Base-by-base conservation (phyloP, 306 rosid genomes). In the Lathyrus tuberosus region DNA sequence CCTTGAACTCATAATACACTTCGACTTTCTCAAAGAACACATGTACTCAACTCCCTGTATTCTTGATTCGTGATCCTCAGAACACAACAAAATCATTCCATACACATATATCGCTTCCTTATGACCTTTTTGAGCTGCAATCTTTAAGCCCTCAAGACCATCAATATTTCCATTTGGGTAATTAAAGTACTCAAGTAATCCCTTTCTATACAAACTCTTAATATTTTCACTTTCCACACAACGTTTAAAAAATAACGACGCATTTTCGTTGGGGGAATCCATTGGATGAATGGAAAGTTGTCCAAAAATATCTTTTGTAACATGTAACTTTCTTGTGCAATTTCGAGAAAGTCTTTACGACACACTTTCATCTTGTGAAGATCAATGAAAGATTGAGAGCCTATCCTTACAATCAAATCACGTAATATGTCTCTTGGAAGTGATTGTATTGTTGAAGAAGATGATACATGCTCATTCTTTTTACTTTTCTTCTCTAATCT, bases 401-500 rank as follows among this genome's bases (percentile, higher is more conserved):
- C 80, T 2, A 76, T 69, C 2, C 24, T 67, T 30, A 65, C 62
- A 1, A 73, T 0, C 10, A 83, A 9, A 14, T 83, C 76, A 1
- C 54, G 1, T 1, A 79, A 17, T 60, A 79, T n/a, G 2, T 83
- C 28, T 24, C 80, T n/a, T n/a, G n/a, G n/a, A n/a, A n/a, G n/a
- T n/a, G n/a, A n/a, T n/a, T n/a, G n/a, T n/a, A n/a, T n/a, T n/a
- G 28, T 3, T 24, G 28, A 24, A 3, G 2, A 24, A 24, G 28
- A 24, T 3, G 28, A 24, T 3, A 24, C 28, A 24, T 24, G 28
- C 3, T 24, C 28, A 24, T 24, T 24, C 3, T 24, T 24, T 1
- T 24, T 24, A 24, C 28, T 24, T 24, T 24, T 24, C 28, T 24
- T 24, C 28, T 24, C 2, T 3, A 24, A 24, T 24, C 1, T 1